These are phyloP conservation scores for Candida mattraensis DNA, from an alignment of 805 yeast genomes.

Conservation along the genomic window DNA sequence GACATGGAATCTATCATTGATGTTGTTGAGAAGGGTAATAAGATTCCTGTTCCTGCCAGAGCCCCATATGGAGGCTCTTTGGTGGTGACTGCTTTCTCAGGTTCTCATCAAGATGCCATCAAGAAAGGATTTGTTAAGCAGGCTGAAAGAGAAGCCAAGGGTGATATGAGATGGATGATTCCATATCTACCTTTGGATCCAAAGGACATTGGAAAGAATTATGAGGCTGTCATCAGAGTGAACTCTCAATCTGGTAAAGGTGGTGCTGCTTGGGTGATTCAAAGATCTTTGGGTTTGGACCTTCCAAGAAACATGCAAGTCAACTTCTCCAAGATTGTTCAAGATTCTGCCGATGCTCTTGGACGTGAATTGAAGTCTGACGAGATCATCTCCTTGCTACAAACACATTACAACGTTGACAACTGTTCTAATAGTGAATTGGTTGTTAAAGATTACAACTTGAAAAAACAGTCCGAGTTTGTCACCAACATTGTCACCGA, in stretches of 20 bases:
- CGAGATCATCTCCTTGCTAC: slow-evolving; percentile 61
- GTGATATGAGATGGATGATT: slow-evolving; percentile 59
- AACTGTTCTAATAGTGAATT: slow-evolving; percentile 34
- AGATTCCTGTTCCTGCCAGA: slow-evolving; percentile 70
- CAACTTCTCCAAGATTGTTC: slow-evolving; percentile 64
- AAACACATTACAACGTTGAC: slow-evolving; percentile 52
- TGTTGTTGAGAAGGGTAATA: slow-evolving; percentile 73
- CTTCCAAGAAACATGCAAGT: slow-evolving; percentile 73
- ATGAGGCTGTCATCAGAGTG: slow-evolving; percentile 81
- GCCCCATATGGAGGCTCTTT: slow-evolving; percentile 81
- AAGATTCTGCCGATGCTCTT: slow-evolving; percentile 57
- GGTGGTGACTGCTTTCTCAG: slow-evolving; percentile 77
- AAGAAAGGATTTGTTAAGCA: slow-evolving; percentile 44
- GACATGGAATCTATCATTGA: slow-evolving; percentile 66
- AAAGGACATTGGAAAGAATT: slow-evolving; percentile 74
- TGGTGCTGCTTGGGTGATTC: slow-evolving; percentile 82
- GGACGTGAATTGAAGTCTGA: slow-evolving; percentile 71
- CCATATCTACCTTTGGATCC: slow-evolving; percentile 84
- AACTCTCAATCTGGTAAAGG: slow-evolving; percentile 88
- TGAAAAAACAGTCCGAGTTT: slow-evolving; percentile 36
- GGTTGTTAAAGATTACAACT: slow-evolving; percentile 42
- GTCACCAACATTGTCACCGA: slow-evolving; percentile 45
- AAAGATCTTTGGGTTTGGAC: slow-evolving; percentile 69
- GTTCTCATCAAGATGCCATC: slow-evolving; percentile 44
- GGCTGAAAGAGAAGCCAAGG: slow-evolving; percentile 47